phyloP scores from a whole-genome alignment of 768 basidiomycete species.

The Tylopilus balloui region DNA sequence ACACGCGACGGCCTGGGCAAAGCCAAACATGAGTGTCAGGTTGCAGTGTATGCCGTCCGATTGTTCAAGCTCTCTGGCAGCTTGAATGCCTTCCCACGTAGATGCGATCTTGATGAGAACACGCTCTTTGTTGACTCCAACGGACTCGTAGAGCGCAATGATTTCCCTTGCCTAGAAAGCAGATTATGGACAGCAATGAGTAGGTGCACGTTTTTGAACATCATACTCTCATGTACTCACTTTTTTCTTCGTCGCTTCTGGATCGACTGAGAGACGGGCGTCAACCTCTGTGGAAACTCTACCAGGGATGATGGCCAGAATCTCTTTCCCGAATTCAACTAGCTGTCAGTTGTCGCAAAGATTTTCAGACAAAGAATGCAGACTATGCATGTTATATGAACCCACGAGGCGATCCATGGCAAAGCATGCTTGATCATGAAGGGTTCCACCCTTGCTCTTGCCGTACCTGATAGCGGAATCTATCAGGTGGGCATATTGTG shows the following conservation, averaged over 20 bases:
- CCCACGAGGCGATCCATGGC: slow-evolving; percentile 84
- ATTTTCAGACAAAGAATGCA: background rate
- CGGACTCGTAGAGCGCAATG: background rate
- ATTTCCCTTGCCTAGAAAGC: background rate
- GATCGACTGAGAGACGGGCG: slow-evolving; percentile 92
- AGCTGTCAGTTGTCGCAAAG: slow-evolving; percentile 51
- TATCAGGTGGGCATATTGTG: slow-evolving; percentile 75
- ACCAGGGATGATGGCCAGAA: slow-evolving; percentile 88
- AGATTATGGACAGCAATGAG: background rate
- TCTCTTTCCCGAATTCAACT: slow-evolving; percentile 93
- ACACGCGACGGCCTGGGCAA: background rate
- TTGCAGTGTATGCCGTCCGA: background rate
- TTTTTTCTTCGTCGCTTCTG: slow-evolving; percentile 81
- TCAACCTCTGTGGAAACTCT: slow-evolving; percentile 98
- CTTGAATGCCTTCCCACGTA: background rate
- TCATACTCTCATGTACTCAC: slow-evolving; percentile 26
- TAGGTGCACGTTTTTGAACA: background rate
- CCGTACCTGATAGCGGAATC: slow-evolving; percentile 66
- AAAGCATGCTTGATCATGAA: slow-evolving; percentile 68
- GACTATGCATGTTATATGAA: background rate
- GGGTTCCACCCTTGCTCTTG: slow-evolving; percentile 71
- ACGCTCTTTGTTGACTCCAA: background rate
- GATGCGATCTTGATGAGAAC: background rate
- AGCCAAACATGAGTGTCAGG: background rate
- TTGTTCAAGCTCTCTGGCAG: background rate